Evolutionary conservation across 2,329 filamentous ascomycete genomes (phyloP).

Genomic region (Aspergillus versicolor): DNA sequence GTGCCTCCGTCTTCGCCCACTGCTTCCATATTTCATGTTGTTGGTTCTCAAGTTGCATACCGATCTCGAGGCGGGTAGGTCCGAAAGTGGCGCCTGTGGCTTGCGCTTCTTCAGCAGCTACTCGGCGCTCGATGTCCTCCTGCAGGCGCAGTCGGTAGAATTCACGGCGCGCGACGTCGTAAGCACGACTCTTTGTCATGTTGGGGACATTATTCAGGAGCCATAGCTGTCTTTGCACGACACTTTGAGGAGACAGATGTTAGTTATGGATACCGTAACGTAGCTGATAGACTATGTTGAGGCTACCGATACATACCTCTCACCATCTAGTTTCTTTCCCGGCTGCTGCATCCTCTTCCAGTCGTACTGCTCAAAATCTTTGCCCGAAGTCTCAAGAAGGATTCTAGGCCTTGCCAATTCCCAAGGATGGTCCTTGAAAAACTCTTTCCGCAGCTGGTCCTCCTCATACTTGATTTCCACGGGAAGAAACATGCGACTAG

Average conservation of each 20-base stretch:
- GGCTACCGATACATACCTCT: conserved; percentile 61
- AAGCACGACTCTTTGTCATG: conserved; percentile 67
- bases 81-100: conserved; percentile 88
- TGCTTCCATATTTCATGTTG: conserved; percentile 80
- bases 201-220: conserved; percentile 66
- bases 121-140: conserved; percentile 76
- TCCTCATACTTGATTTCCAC: conserved; percentile 77
- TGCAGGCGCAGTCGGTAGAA: conserved; percentile 83
- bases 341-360: conserved; percentile 78
- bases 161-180: conserved; percentile 83
- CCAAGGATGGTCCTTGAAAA: conserved; percentile 96
- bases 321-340: conserved; percentile 75
- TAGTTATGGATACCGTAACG: conserved; percentile 8
- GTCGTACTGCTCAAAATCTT: conserved; percentile 71
- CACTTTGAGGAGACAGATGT: conserved; percentile 53
- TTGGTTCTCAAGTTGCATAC: conserved; percentile 78
- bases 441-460: conserved; percentile 74
- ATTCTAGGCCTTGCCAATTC: conserved; percentile 86
- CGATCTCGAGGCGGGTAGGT: conserved; percentile 69
- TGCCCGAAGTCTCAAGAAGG: conserved; percentile 80
- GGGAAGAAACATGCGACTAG: conserved; percentile 78
- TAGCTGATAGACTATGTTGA: background rate
- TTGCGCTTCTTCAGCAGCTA: conserved; percentile 84
- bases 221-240: conserved; percentile 87
- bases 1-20: conserved; percentile 65